Base-by-base conservation (phyloP, 2,329 filamentous ascomycete genomes). In the Trichoderma sp. region DNA sequence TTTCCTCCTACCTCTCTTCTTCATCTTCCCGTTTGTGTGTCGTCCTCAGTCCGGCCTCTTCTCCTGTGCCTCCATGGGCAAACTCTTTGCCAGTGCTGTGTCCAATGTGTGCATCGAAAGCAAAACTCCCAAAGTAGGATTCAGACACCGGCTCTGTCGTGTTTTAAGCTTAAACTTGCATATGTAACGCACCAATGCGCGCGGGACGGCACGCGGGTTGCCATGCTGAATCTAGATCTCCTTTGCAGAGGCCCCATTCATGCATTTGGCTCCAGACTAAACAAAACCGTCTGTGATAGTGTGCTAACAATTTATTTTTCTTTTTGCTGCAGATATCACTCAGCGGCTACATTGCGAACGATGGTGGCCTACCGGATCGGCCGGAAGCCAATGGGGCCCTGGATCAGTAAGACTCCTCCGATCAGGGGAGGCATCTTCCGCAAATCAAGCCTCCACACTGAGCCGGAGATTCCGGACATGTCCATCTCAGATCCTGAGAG, bases 291-390 rank as follows among this genome's bases (percentile, higher is more conserved):
- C 9, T 12, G 15, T 26, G 34, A 73, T 59, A 39, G 59, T 55
- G 67, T 71, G 73, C 75, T 76, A 62, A 76, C 70, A 32, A 43
- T 47, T 30, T 43, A 28, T 62, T 17, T 69, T 17, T 11, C 13
- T 13, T 53, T 53, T 50, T 62, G 66, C 50, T 53, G 53, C 81
- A 90, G 88, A 74, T 90, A 89, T 79, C 89, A 91, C 77, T 85
- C 83, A 50, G 80, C 81, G 53, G 80, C 82, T 68, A 88, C 88
- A 15, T 78, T 89, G 34, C 81, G 83, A 63, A 85, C 85, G 65
- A 90, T 91, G 87, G 86, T 85, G 78, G 84, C 85, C 75, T 90
- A 85, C 80, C 87, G 87, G 75, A 88, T 91, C 75, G 89, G 88
- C 75, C 85, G 84, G 76, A 85, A 84, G 77, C 82, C 87, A 61